Evolutionary conservation across 2,329 filamentous ascomycete species (phyloP).

Genomic region (Alternaria panax): DNA sequence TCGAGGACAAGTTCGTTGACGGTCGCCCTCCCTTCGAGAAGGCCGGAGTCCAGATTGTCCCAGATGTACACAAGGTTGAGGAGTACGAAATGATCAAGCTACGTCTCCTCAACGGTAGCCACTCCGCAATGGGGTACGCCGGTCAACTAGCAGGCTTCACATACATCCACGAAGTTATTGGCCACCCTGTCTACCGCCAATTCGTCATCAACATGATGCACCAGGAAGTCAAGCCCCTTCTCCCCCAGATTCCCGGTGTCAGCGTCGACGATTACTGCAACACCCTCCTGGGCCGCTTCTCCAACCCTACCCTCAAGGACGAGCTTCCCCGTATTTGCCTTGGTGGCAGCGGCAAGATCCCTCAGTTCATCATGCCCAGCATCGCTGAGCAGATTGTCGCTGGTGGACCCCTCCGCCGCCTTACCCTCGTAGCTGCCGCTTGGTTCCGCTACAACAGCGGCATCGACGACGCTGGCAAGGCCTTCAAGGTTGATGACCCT

Average conservation of each 20-base stretch:
- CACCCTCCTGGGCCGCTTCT: constrained; percentile 36
- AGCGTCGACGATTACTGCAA: constrained; percentile 38
- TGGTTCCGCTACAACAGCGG: constrained; percentile 41
- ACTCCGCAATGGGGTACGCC: constrained; percentile 38
- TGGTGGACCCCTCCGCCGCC: constrained; percentile 32
- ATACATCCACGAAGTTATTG: constrained; percentile 40
- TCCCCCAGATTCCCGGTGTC: constrained; percentile 38
- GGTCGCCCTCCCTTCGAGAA: constrained; percentile 40
- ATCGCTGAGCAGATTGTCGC: constrained; percentile 39
- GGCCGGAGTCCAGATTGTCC: constrained; percentile 41
- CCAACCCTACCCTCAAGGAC: constrained; percentile 39
- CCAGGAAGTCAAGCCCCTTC: constrained; percentile 39
- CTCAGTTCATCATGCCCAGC: constrained; percentile 41
- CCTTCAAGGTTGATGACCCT: constrained; percentile 35
- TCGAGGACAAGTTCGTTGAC: constrained; percentile 41
- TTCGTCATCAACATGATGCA: constrained; percentile 43
- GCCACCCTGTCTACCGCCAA: constrained; percentile 31
- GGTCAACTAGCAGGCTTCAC: constrained; percentile 37
- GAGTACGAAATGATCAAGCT: constrained; percentile 41
- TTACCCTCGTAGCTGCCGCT: constrained; percentile 34
- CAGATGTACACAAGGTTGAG: constrained; percentile 35
- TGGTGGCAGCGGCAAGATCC: constrained; percentile 40
- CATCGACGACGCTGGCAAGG: constrained; percentile 31
- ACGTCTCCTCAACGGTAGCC: constrained; percentile 37
- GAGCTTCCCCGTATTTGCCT: constrained; percentile 42